Evolutionary conservation across 129 eudicot species (phyloP), one percentile per base, ranked within the genome.

Genomic region (Ambrosia artemisiifolia): DNA sequence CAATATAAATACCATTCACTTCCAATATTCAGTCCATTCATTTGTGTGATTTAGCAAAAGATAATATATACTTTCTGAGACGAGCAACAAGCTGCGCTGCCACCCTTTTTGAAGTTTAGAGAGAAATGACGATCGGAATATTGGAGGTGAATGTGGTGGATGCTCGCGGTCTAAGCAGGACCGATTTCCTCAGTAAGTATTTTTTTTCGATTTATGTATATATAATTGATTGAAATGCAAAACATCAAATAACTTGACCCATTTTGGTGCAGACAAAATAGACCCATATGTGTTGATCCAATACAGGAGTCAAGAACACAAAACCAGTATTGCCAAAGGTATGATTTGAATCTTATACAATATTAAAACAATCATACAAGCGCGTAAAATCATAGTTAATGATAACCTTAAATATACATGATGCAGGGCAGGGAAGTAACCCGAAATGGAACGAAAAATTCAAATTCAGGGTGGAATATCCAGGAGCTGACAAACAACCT

Each of bases 391-490:
- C 44, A 40, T 40, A 8, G 9, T 40, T 16, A 24, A 13, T 18
- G 7, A 62, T 30, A 40, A 48, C n/a, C 55, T 9, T 38, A 74
- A 24, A 40, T 7, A 40, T 40, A 4, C 7, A 65, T 70, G 83
- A 40, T 66, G 50, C 69, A 89, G 96, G 88, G 55, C 76, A 81
- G 43, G 91, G 94, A 16, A 76, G 68, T 16, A 81, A 35, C 42
- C 89, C 91, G 54, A 77, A 56, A n/a, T 90, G 96, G 96, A 79
- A 90, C 1, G 89, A 90, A 67, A 83, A 79, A 59, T 87, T 85
- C 60, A 83, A 57, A 3, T 87, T 90, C 62, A 83, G 84, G 79
- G 94, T 78, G 17, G 94, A 90, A 61, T 87, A 81, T 81, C 91
- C 88, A 0, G 83, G 80, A 48, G 76, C 72, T 65, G 83, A 75